Conservation (phyloP, 345 rosid genomes). For the Citrus australasica region DNA sequence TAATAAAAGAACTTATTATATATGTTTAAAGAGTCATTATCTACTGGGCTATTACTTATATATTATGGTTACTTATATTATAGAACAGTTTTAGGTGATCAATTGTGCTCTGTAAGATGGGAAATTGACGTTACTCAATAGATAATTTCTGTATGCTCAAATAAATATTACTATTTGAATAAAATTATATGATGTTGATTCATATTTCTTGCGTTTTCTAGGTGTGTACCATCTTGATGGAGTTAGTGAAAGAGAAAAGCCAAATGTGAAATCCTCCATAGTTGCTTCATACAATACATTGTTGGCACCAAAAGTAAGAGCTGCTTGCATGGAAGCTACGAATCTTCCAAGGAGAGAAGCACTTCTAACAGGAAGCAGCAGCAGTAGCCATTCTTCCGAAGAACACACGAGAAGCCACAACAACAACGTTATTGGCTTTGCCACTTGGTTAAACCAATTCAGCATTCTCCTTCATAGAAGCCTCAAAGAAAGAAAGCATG, state of each 20-base stretch:
- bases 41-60: too few species aligned
- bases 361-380: background rate
- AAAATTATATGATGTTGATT: background rate
- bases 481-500: conserved; percentile 79
- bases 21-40: too few species aligned
- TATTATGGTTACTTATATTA: too few species aligned
- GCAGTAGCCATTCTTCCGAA: conserved; percentile 13
- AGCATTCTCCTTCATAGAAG: conserved; percentile 74
- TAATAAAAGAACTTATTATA: too few species aligned
- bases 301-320: conserved; percentile 62
- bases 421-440: conserved; percentile 16
- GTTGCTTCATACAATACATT: conserved; percentile 46
- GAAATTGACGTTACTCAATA: too few species aligned
- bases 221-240: conserved; percentile 64
- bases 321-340: conserved; percentile 37
- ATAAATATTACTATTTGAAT: background rate
- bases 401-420: conserved; percentile 16
- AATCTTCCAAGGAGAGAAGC: conserved; percentile 21
- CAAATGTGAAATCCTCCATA: conserved; percentile 59
- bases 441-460: conserved; percentile 72
- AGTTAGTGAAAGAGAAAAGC: conserved; percentile 54
- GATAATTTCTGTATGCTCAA: too few species aligned
- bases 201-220: conserved; percentile 23
- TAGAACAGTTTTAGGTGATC: too few species aligned
- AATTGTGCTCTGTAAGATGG: too few species aligned